Conservation (phyloP, 306 rosid genomes). For the Vicia faba region DNA sequence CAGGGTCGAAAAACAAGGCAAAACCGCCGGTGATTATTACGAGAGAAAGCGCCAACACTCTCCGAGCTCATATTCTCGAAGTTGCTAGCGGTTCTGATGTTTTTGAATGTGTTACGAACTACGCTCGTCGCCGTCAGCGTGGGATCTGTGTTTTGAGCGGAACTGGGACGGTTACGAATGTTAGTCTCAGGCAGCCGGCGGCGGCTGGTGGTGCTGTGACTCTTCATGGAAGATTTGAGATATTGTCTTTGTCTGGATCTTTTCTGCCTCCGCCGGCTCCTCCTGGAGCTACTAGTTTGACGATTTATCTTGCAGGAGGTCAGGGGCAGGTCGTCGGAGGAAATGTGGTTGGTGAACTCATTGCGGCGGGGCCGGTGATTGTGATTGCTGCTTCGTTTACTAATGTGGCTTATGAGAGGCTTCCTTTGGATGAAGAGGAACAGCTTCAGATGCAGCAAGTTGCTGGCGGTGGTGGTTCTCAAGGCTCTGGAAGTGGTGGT, state of each 20-base stretch:
- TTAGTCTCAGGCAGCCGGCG: conserved; percentile 77
- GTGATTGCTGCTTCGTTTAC: conserved; percentile 89
- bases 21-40: conserved; percentile 92
- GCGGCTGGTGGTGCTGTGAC: conserved; percentile 72
- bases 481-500: conserved; percentile 42
- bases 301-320: conserved; percentile 80
- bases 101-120: conserved; percentile 75
- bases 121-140: conserved; percentile 89
- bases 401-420: conserved; percentile 86
- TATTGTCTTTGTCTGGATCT: conserved; percentile 79
- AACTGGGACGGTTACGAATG: conserved; percentile 85
- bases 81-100: conserved; percentile 77
- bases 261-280: conserved; percentile 97
- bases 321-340: conserved; percentile 98
- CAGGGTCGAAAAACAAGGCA: conserved; percentile 83
- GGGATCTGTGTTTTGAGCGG: conserved; percentile 94
- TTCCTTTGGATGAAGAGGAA: conserved; percentile 77
- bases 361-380: conserved; percentile 88
- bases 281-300: conserved; percentile 84
- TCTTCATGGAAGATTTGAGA: conserved; percentile 93
- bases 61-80: conserved; percentile 89
- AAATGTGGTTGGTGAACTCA: conserved; percentile 79
- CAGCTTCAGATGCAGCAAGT: conserved; percentile 58
- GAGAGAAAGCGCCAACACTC: conserved; percentile 89
- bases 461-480: conserved; percentile 34